These are phyloP conservation scores for Coccinonectria pachysandricola DNA, from an alignment of 2,329 filamentous ascomycete species.

Conservation along the genomic window DNA sequence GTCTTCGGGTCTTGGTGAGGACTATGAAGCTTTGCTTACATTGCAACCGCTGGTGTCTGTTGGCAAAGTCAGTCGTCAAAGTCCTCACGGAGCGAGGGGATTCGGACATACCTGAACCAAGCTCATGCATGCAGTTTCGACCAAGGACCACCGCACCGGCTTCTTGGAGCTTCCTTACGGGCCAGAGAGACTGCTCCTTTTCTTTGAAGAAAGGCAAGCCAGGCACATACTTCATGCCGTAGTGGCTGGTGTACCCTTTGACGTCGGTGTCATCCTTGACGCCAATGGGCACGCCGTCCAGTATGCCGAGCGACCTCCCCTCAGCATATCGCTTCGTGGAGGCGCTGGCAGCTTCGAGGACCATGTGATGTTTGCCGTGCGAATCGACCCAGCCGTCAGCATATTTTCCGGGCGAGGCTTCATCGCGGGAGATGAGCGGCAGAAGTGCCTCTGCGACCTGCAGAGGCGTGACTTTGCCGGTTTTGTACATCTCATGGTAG, in stretches of 20 bases:
- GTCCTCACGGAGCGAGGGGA: slow-evolving; percentile 5
- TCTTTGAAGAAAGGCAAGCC: slow-evolving; percentile 40
- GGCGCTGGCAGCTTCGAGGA: slow-evolving; percentile 57
- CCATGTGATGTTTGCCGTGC: slow-evolving; percentile 43
- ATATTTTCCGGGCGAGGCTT: slow-evolving; percentile 46
- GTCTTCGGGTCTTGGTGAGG: slow-evolving; percentile 16
- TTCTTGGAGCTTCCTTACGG: slow-evolving; percentile 59
- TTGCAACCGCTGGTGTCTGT: slow-evolving; percentile 77
- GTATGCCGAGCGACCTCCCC: slow-evolving; percentile 53
- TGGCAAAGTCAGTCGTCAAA: slow-evolving; percentile 7
- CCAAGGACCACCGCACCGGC: slow-evolving; percentile 67
- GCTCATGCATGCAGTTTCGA: slow-evolving; percentile 71
- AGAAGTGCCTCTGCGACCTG: slow-evolving; percentile 63
- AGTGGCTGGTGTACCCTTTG: slow-evolving; percentile 56
- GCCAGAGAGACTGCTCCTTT: slow-evolving; percentile 53
- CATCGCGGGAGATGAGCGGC: slow-evolving; percentile 55
- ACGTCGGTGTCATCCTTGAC: slow-evolving; percentile 75
- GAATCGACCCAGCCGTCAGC: slow-evolving; percentile 63
- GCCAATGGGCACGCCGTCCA: slow-evolving; percentile 76
- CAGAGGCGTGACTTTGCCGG: slow-evolving; percentile 59
- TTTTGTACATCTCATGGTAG: slow-evolving; percentile 65
- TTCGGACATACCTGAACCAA: slow-evolving; percentile 51
- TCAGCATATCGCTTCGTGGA: slow-evolving; percentile 63
- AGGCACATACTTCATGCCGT: slow-evolving; percentile 53
- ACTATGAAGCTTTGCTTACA: slow-evolving; percentile 21